A percentile compares a stretch with the other conserved stretches of the same genome.
phyloP scores from a whole-genome alignment of 2,329 filamentous ascomycete species.

The Cercospora zeae-maydis region DNA sequence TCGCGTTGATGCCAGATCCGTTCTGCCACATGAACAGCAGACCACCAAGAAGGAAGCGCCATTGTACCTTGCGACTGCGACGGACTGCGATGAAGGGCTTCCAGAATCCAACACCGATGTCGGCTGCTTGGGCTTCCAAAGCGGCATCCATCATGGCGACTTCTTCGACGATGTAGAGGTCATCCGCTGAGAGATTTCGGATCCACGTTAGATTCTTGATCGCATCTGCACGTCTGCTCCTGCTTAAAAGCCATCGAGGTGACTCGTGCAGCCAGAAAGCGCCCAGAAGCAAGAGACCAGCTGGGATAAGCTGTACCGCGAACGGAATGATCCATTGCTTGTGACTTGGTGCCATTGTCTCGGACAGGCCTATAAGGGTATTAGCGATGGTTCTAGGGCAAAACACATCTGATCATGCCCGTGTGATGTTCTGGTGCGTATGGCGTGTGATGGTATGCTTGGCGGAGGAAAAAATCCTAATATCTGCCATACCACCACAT shows the following conservation, averaged over 20 bases:
- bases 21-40: slow-evolving; percentile 80
- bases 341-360: slow-evolving; percentile 43
- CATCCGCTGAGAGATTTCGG: slow-evolving; percentile 53
- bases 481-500: too few species aligned
- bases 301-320: slow-evolving; percentile 64
- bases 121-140: slow-evolving; percentile 59
- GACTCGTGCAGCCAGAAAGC: slow-evolving; percentile 45
- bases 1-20: slow-evolving; percentile 70
- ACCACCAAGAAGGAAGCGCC: slow-evolving; percentile 68
- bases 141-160: slow-evolving; percentile 67
- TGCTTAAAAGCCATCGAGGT: slow-evolving; percentile 45
- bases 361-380: not conserved
- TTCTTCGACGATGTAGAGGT: slow-evolving; percentile 71
- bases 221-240: slow-evolving; percentile 42
- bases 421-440: too few species aligned
- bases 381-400: too few species aligned
- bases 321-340: slow-evolving; percentile 52
- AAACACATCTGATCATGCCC: too few species aligned
- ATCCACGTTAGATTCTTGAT: slow-evolving; percentile 58
- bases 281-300: slow-evolving; percentile 53
- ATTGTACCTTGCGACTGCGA: slow-evolving; percentile 58
- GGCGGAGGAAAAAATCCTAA: too few species aligned
- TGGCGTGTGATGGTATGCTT: too few species aligned
- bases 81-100: slow-evolving; percentile 61
- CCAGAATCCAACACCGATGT: slow-evolving; percentile 70